Evolutionary conservation across 768 basidiomycete genomes (phyloP).

Genomic region (Leccinum sublutescens): DNA sequence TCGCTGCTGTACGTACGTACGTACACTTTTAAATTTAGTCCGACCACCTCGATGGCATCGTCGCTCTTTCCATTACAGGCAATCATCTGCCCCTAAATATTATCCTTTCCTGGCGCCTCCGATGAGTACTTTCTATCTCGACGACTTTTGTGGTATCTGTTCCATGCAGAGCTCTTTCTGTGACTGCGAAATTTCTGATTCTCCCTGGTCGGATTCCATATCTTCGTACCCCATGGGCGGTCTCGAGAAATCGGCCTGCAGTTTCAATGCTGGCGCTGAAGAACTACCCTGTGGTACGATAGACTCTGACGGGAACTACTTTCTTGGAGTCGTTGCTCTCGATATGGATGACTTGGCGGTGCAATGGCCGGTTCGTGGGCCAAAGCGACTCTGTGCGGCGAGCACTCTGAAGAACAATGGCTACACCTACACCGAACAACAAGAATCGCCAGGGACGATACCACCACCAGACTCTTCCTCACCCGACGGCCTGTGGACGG

Average conservation of each 20-base stretch:
- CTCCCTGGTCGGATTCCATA: slow-evolving; percentile 7
- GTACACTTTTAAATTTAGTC: background rate
- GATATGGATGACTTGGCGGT: background rate
- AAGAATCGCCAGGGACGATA: slow-evolving; percentile 2
- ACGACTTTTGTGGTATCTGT: slow-evolving; percentile 9
- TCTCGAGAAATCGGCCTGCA: background rate
- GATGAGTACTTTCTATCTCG: slow-evolving; percentile 9
- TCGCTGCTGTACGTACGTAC: background rate
- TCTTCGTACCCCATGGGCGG: background rate
- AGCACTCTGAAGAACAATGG: slow-evolving; percentile 9
- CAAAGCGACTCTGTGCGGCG: background rate
- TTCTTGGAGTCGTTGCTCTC: background rate
- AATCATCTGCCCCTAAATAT: background rate
- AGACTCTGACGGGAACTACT: background rate
- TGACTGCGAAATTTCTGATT: slow-evolving; percentile 2
- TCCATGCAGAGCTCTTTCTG: background rate
- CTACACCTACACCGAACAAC: background rate
- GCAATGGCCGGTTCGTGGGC: slow-evolving; percentile 1
- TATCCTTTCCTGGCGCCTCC: background rate
- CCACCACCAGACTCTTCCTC: slow-evolving; percentile 27
- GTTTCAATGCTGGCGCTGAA: background rate
- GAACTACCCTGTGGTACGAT: background rate
- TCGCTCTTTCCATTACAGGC: slow-evolving; percentile 7
- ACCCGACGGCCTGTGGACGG: slow-evolving; percentile 1
- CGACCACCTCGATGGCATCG: background rate